A percentile compares a stretch with the other conserved stretches of the same genome.
phyloP scores from a whole-genome alignment of 176 grass and related monocot species.

The Dactylis glomerata region DNA sequence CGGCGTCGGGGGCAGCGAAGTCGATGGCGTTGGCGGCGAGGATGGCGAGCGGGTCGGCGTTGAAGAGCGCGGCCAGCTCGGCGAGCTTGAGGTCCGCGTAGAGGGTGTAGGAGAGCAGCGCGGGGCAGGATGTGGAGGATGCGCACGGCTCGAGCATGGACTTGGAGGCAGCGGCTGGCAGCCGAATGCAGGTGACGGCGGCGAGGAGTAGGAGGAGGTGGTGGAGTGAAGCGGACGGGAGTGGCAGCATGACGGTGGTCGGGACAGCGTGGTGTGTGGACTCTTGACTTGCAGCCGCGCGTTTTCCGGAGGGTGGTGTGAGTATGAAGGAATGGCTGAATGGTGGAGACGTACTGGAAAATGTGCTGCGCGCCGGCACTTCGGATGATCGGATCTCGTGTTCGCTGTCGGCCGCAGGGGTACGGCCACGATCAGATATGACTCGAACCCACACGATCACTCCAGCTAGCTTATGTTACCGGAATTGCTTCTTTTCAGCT shows the following conservation, averaged over 20 bases:
- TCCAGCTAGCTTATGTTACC: no score
- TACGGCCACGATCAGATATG: no score
- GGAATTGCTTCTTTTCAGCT: no score
- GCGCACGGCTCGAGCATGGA: conserved; percentile 81
- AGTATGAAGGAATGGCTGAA: not conserved
- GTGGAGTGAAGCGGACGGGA: conserved; percentile 5
- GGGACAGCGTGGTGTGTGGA: not conserved
- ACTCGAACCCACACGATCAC: no score
- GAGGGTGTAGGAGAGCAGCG: conserved; percentile 85
- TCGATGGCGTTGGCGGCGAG: conserved; percentile 86
- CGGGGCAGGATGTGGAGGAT: conserved; percentile 55
- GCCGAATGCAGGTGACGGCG: not conserved
- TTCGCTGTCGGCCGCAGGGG: not conserved
- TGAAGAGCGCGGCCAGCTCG: conserved; percentile 76
- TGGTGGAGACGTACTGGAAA: not conserved
- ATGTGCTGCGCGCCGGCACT: not conserved
- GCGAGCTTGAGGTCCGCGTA: conserved; percentile 81
- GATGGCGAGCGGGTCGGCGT: conserved; percentile 63
- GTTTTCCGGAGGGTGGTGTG: not conserved
- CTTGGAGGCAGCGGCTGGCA: conserved; percentile 20
- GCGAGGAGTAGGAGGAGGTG: conserved; percentile 21
- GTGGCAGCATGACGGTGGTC: conserved; percentile 1
- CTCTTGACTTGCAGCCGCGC: not conserved
- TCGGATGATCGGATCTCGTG: conserved; percentile 36
- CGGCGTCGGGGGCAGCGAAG: conserved; percentile 39